phyloP scores from a whole-genome alignment of 495 filamentous ascomycete genomes.

The Eremomyces bilateralis region DNA sequence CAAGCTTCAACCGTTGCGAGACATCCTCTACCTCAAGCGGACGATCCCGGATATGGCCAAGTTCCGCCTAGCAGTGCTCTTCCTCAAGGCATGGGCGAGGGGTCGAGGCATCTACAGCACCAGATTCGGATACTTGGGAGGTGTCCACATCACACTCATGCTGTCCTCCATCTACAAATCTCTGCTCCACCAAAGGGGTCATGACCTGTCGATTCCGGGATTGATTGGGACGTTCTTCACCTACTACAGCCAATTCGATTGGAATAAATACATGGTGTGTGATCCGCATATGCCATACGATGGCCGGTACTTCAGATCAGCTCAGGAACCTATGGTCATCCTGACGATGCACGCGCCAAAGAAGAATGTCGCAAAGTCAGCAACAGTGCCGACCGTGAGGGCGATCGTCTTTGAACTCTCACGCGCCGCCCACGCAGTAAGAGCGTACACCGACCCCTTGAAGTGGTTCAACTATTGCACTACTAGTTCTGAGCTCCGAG shows the following conservation, averaged over 20 bases:
- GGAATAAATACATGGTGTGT: too few relatives aligned
- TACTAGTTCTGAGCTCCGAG: too few relatives aligned
- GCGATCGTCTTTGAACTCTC: slow-evolving; percentile 28
- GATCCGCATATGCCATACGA: too few relatives aligned
- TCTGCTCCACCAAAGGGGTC: too few relatives aligned
- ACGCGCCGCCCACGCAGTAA: slow-evolving; percentile 20
- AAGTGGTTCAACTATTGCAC: too few relatives aligned
- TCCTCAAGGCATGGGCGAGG: slow-evolving; percentile 32
- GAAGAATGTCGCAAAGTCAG: slow-evolving; percentile 29
- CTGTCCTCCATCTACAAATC: slow-evolving; percentile 20
- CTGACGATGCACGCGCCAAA: slow-evolving; percentile 29
- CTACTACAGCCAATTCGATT: too few relatives aligned
- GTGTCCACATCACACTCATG: slow-evolving; percentile 35
- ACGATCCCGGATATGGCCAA: slow-evolving; percentile 28
- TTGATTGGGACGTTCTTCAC: too few relatives aligned
- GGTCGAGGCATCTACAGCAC: slow-evolving; percentile 32
- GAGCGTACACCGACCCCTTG: too few relatives aligned
- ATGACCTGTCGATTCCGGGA: too few relatives aligned
- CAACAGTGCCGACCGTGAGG: slow-evolving; percentile 24
- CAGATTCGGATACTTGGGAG: slow-evolving; percentile 33
- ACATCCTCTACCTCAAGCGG: slow-evolving; percentile 28
- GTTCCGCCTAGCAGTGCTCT: slow-evolving; percentile 29
- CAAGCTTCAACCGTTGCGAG: slow-evolving; percentile 33
- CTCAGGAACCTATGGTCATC: slow-evolving; percentile 33
- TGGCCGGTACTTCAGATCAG: slow-evolving; percentile 26